Percentiles rank a stretch among this genome's conserved stretches.
phyloP scores from a whole-genome alignment of 2,329 filamentous ascomycete genomes.

The Chaetomium globosum region DNA sequence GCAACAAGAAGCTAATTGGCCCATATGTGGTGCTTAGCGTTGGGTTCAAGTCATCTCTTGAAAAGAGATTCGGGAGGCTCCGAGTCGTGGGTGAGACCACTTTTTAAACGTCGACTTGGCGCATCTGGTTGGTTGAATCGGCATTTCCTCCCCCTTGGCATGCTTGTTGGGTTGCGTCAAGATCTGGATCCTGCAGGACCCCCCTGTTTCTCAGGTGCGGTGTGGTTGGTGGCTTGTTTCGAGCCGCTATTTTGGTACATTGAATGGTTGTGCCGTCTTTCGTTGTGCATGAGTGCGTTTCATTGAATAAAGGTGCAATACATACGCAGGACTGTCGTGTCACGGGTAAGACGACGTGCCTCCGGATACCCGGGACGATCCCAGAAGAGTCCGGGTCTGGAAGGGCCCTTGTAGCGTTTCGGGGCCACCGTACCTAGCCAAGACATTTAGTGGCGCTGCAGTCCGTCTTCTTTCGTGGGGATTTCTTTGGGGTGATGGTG shows the following conservation, averaged over 20 bases:
- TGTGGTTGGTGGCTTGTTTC: background rate
- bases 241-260: constrained; percentile 1
- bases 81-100: background rate
- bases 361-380: constrained; percentile 6
- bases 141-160: constrained; percentile 1
- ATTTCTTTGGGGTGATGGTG: background rate
- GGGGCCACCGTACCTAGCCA: constrained; percentile 9
- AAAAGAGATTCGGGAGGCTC: background rate
- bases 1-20: background rate
- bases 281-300: background rate
- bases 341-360: background rate
- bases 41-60: background rate
- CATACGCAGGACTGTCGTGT: background rate
- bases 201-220: background rate
- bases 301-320: background rate
- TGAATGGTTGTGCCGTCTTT: background rate
- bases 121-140: constrained; percentile 4
- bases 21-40: background rate
- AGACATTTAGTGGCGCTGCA: constrained; percentile 14
- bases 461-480: background rate
- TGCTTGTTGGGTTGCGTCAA: background rate
- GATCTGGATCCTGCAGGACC: constrained; percentile 3
- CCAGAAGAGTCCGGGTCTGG: background rate
- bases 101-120: constrained; percentile 13
- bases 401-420: background rate